Evolutionary conservation across 164 flowering plant genomes (phyloP).

Genomic region (Vitis vinifera): ASM3070453v1 NC_081821.1:12248501-12249000

Average conservation of each 20-base stretch:
- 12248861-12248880: slow-evolving; percentile 86
- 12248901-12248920: slow-evolving; percentile 53
- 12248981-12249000: slow-evolving; percentile 71
- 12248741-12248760: slow-evolving; percentile 11
- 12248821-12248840: slow-evolving; percentile 80
- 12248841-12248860: slow-evolving; percentile 71
- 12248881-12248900: slow-evolving; percentile 62
- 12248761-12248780: slow-evolving; percentile 44
- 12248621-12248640: slow-evolving; percentile 4
- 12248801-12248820: slow-evolving; percentile 65
- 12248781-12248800: slow-evolving; percentile 74
- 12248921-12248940: slow-evolving; percentile 32
- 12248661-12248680: slow-evolving; percentile 5
- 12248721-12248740: slow-evolving; percentile 18
- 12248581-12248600: no score
- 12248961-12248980: slow-evolving; percentile 89
- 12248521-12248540: no score
- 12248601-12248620: no score
- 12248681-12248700: slow-evolving; percentile 14
- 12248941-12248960: slow-evolving; percentile 59
- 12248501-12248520: no score
- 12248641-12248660: slow-evolving; percentile 10
- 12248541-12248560: no score
- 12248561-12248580: no score
- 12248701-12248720: slow-evolving; percentile 31